These are phyloP conservation scores for Colletotrichum nymphaeae DNA, from an alignment of 2,329 filamentous ascomycete genomes.

Conservation along the genomic window DNA sequence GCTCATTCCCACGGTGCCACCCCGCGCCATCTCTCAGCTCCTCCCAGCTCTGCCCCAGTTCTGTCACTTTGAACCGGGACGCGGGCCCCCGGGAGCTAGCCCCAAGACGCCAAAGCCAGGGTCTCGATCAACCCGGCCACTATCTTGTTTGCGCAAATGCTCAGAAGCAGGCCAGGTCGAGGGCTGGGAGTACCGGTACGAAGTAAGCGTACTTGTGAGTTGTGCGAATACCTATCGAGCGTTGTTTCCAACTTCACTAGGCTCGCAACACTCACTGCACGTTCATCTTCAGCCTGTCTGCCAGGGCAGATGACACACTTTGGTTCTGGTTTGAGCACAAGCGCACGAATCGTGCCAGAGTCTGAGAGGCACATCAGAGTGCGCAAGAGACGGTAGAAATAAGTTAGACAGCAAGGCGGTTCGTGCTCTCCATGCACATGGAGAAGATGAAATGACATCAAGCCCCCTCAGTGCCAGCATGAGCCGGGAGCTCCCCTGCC, in stretches of 20 bases:
- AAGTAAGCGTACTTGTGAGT: background rate
- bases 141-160: background rate
- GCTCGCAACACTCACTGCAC: background rate
- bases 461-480: background rate
- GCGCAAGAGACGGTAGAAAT: slow-evolving; percentile 5
- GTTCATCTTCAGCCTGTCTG: background rate
- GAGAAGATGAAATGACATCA: slow-evolving; percentile 25
- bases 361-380: slow-evolving; percentile 3
- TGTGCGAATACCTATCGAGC: background rate
- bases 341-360: slow-evolving; percentile 12
- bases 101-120: background rate
- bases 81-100: slow-evolving; percentile 9
- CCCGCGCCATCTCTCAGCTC: background rate
- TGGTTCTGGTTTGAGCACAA: background rate
- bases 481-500: background rate
- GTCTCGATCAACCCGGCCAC: background rate
- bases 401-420: background rate
- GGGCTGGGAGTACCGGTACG: too few relatives aligned
- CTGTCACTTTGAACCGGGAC: background rate
- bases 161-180: background rate
- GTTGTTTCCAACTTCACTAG: background rate
- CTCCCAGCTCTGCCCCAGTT: slow-evolving; percentile 1
- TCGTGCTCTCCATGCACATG: slow-evolving; percentile 18
- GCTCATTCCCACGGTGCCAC: background rate
- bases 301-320: background rate